These are phyloP conservation scores for Ceratocystis eucalypticola DNA, from an alignment of 2,329 filamentous ascomycete genomes.

Conservation along the genomic window DNA sequence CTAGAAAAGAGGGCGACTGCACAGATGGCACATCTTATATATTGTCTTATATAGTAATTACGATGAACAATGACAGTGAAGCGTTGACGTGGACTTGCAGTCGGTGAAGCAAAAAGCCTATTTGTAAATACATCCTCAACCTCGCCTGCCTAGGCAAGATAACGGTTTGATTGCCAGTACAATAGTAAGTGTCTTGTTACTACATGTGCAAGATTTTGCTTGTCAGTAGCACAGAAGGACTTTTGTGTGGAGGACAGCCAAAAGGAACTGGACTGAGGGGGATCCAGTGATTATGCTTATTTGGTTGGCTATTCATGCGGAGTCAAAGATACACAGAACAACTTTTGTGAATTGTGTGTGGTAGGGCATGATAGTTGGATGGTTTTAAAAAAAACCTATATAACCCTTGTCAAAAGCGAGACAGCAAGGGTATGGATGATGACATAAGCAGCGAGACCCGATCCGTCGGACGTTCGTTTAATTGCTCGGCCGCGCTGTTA, in stretches of 20 bases:
- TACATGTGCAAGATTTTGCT: not conserved
- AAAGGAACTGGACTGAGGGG: not conserved
- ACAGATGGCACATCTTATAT: not conserved
- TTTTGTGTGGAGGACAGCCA: not conserved
- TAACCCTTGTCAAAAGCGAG: conserved; percentile 1
- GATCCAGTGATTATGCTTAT: not conserved
- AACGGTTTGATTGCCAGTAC: not conserved
- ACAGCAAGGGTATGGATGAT: not conserved
- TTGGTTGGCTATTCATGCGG: not conserved
- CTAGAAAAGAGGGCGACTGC: not conserved
- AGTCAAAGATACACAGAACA: too few species aligned
- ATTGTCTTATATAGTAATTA: not conserved
- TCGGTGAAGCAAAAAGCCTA: not conserved
- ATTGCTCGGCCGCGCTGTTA: conserved; percentile 4
- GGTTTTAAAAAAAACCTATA: not conserved
- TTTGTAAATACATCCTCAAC: not conserved
- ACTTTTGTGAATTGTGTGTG: too few species aligned
- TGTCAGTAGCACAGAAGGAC: not conserved
- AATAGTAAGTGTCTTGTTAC: not conserved
- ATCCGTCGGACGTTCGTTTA: not conserved
- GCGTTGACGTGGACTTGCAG: not conserved
- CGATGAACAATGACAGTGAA: not conserved
- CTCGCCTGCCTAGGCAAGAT: not conserved
- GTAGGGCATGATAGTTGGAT: not conserved
- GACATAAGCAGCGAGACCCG: not conserved